Conservation (phyloP, 2,329 filamentous ascomycete species). For the Metarhizium album region DNA sequence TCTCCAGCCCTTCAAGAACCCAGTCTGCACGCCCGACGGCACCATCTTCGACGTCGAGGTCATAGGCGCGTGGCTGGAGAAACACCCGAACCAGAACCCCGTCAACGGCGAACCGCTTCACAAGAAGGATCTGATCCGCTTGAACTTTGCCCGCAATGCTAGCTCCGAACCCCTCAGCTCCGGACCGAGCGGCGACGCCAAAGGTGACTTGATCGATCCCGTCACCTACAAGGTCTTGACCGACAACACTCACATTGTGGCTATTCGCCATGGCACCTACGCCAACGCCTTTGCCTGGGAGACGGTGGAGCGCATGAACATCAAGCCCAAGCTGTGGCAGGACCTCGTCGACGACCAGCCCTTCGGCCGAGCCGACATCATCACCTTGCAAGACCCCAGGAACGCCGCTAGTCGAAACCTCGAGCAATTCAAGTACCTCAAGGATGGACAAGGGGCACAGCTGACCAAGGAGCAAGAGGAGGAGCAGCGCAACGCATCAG, state of each 20-base stretch:
- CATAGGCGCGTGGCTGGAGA: constrained; percentile 88
- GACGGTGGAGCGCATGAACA: constrained; percentile 87
- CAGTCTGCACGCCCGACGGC: constrained; percentile 79
- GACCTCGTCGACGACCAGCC: constrained; percentile 81
- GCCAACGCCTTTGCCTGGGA: constrained; percentile 97
- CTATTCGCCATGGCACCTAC: constrained; percentile 65
- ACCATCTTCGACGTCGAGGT: constrained; percentile 94
- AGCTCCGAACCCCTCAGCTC: constrained; percentile 44
- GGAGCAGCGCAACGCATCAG: constrained; percentile 52
- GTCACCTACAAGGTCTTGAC: constrained; percentile 97
- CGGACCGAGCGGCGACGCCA: constrained; percentile 39
- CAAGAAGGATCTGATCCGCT: constrained; percentile 73
- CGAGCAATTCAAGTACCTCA: constrained; percentile 78
- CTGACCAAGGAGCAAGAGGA: constrained; percentile 60
- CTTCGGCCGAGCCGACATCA: constrained; percentile 84
- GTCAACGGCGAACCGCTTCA: constrained; percentile 72
- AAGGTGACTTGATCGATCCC: constrained; percentile 82
- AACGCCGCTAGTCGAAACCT: constrained; percentile 75
- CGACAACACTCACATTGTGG: constrained; percentile 94
- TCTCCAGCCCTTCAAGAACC: constrained; percentile 88
- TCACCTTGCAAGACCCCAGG: constrained; percentile 91
- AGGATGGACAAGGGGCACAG: constrained; percentile 64
- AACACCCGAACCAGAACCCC: constrained; percentile 78
- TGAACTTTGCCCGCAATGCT: constrained; percentile 87
- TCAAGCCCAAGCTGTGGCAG: constrained; percentile 93